Base-by-base conservation (phyloP, 345 rosid species). In the Rhodomyrtus tomentosa region DNA sequence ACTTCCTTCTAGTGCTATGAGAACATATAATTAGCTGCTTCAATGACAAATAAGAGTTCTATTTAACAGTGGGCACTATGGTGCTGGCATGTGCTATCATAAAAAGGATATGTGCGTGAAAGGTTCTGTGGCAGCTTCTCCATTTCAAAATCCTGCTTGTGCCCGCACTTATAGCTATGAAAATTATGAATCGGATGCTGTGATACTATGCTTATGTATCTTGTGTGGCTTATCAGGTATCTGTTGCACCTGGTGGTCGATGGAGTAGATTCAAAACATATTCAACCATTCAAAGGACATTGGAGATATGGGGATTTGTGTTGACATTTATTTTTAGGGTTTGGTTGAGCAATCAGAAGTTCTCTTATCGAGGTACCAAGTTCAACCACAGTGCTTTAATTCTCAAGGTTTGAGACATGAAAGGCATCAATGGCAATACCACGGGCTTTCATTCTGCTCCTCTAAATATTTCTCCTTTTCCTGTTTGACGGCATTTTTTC, bases 271-370 rank as follows among this genome's bases (percentile, higher is more conserved):
- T 97, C 92, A 95, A 95, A 91, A 94, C 98, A 55, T 97, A 97
- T 85, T 95, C 99, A 10, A 95, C 97, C 3, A 90, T 97, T 85
- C 99, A 97, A 85, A 92, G 99, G 89, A 91, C 98, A 52, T 79
- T 97, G 91, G 99, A 97, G 90, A 95, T 97, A 89, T 97, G 99
- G 99, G 99, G 99, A 84, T 93, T 89, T 87, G 96, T 95, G 83
- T 24, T 97, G 15, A 89, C 87, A 80, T 95, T 97, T 88, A 83
- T 92, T 79, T 95, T 97, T 88, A 97, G 89, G 91, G 93, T 88
- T 52, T 97, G 98, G 99, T 84, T 93, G 86, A 93, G 89, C 93
- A 93, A 88, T 87, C 94, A 91, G 92, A 97, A 97, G 74, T 97
- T 97, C 88, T 86, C 98, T 36, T 95, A 97, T 87, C 90, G 88